Percentiles rank a stretch among this genome's conserved stretches.
Conservation (phyloP, 2,329 filamentous ascomycete genomes). For the Rosellinia necatrix region DNA sequence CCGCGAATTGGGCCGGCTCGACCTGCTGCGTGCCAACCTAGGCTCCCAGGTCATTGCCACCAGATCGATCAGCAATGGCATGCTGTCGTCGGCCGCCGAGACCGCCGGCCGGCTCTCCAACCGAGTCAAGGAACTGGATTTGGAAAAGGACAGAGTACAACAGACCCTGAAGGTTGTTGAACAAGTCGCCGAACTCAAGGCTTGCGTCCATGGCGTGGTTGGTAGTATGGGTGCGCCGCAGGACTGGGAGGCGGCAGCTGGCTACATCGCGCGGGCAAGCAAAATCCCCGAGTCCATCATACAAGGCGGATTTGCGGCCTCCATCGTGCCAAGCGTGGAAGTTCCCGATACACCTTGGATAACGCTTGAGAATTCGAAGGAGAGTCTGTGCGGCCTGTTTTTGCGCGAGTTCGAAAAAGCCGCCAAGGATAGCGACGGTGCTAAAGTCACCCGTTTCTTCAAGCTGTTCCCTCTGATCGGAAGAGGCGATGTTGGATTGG, state of each 20-base stretch:
- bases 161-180: conserved; percentile 90
- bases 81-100: conserved; percentile 83
- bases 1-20: conserved; percentile 83
- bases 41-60: conserved; percentile 85
- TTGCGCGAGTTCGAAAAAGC: conserved; percentile 94
- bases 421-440: conserved; percentile 81
- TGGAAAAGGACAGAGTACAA: conserved; percentile 90
- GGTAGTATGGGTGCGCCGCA: conserved; percentile 97
- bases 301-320: conserved; percentile 82
- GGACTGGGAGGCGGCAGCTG: conserved; percentile 96
- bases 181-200: conserved; percentile 94
- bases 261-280: conserved; percentile 81
- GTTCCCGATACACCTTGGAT: conserved; percentile 89
- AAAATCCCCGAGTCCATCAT: conserved; percentile 81
- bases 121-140: conserved; percentile 84
- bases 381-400: conserved; percentile 89
- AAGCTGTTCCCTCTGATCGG: conserved; percentile 96
- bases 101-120: conserved; percentile 85
- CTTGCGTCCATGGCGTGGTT: conserved; percentile 90
- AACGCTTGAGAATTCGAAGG: conserved; percentile 84
- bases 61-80: conserved; percentile 82
- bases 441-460: conserved; percentile 93
- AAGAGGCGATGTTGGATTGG: conserved; percentile 82
- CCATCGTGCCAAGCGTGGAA: conserved; percentile 93
- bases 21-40: conserved; percentile 85